Base-by-base conservation (phyloP, 495 filamentous ascomycete species). In the Penicillium arizonense region DNA sequence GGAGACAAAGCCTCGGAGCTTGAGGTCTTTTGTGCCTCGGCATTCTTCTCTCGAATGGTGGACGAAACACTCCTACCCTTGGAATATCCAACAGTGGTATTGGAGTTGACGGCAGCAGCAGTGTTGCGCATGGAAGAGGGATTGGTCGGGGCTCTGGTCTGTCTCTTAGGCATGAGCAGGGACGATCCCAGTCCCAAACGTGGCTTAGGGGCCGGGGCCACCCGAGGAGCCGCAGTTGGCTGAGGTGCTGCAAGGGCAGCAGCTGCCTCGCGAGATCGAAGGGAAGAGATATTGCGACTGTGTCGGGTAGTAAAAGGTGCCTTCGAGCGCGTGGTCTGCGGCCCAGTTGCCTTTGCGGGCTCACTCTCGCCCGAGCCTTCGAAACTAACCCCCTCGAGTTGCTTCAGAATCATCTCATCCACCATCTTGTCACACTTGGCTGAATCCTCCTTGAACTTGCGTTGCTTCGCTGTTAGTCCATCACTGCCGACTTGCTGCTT, bases 1-100 rank as follows among this genome's bases (percentile, higher is more conserved):
- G 77, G 73, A 12, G 72, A 68, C 9, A 80, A 61, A 4, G 62
- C 55, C 26, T 70, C 44, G 2, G 55, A 59, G 34, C 59, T 55
- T 3, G 45, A 52, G 14, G 62, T 35, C 39, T 54, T 53, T 36
- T 64, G 57, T 2, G 50, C 44, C 2, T 50, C 28, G 26, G 56
- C 39, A 4, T 42, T 52, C 14, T 65, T 68, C 42, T 69, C 69
- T 37, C 68, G 66, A 56, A 83, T 52, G 4, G 61, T 71, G 9
- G 75, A 71, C 7, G 86, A 86, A 12, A 85, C 79, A 13, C 76
- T 77, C 13, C 90, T 79, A 24, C 91, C 90, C 62, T 87, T 89
- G 45, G 82, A 84, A 63, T 91, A 93, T 6, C 91, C 91, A 24
- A 96, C 70, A 0, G 91, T 96, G 41, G 81, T 87, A 46, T 82